A percentile compares a stretch with the other conserved stretches of the same genome.
Evolutionary conservation across 352 stramenopile genomes (phyloP).

Genomic region (Pythium pyrilobum): DNA sequence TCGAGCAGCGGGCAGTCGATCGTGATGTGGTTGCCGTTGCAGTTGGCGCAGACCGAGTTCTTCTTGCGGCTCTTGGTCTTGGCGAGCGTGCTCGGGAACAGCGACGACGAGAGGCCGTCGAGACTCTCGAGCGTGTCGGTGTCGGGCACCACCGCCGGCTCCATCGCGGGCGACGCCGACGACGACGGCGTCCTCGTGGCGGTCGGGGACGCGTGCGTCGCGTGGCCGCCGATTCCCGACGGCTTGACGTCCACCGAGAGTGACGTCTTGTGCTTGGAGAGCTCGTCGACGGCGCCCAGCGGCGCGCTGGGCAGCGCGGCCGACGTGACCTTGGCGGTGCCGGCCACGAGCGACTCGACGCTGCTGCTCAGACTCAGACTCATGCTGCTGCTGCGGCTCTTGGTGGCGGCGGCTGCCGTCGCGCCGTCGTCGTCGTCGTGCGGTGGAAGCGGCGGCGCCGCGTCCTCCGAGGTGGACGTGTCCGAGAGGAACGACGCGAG

Average conservation of each 20-base stretch:
- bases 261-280: slow-evolving; percentile 1
- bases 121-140: slow-evolving; percentile 8
- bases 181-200: slow-evolving; percentile 14
- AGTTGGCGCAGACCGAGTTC: slow-evolving; percentile 69
- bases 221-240: not conserved
- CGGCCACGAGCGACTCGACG: slow-evolving; percentile 1
- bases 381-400: slow-evolving; percentile 1
- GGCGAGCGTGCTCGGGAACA: slow-evolving; percentile 32
- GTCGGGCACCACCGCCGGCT: slow-evolving; percentile 2
- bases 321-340: not conserved
- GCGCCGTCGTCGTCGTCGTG: not conserved
- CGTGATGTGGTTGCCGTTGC: slow-evolving; percentile 77
- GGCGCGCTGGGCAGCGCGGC: not conserved
- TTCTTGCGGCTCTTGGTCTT: slow-evolving; percentile 58
- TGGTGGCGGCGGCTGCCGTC: not conserved
- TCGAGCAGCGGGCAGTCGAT: slow-evolving; percentile 71
- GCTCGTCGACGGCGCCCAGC: not conserved
- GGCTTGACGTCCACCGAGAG: slow-evolving; percentile 14
- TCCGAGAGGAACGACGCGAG: slow-evolving; percentile 40
- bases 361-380: slow-evolving; percentile 12
- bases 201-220: not conserved
- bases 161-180: slow-evolving; percentile 7
- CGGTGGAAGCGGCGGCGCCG: not conserved
- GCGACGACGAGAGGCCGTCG: slow-evolving; percentile 16
- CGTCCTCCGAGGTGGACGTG: slow-evolving; percentile 3